Percentiles rank a stretch among this genome's conserved stretches.
Evolutionary conservation across 2,329 filamentous ascomycete genomes (phyloP).

Genomic region (Nemania abortiva): DNA sequence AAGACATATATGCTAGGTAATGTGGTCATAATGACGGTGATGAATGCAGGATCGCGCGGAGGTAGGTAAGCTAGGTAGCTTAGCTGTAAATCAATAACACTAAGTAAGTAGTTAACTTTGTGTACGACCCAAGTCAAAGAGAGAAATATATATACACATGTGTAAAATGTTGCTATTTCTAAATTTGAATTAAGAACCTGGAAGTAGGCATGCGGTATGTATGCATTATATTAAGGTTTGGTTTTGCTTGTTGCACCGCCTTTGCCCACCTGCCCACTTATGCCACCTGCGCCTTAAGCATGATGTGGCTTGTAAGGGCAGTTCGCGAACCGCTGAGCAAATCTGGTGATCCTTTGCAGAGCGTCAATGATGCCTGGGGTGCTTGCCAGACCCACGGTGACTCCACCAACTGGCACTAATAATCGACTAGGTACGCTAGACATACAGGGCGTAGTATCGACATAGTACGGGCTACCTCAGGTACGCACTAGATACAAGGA

Average conservation of each 20-base stretch:
- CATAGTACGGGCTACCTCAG: conserved; percentile 10
- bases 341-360: conserved; percentile 31
- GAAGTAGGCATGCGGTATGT: not conserved
- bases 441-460: not conserved
- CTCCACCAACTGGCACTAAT: not conserved
- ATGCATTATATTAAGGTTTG: not conserved
- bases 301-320: conserved; percentile 35
- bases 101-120: not conserved
- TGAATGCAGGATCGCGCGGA: not conserved
- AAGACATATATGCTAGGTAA: not conserved
- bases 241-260: not conserved
- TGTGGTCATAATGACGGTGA: not conserved
- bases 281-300: conserved; percentile 26
- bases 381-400: not conserved
- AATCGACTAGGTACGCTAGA: not conserved
- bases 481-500: not conserved
- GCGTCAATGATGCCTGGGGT: not conserved
- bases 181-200: not conserved
- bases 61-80: not conserved
- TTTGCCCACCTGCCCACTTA: not conserved
- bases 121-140: not conserved
- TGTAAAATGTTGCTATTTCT: not conserved
- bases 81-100: not conserved
- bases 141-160: not conserved
- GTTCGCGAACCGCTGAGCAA: conserved; percentile 31